phyloP scores from a whole-genome alignment of 2,329 filamentous ascomycete species.

The Cladosporium sp. region DNA sequence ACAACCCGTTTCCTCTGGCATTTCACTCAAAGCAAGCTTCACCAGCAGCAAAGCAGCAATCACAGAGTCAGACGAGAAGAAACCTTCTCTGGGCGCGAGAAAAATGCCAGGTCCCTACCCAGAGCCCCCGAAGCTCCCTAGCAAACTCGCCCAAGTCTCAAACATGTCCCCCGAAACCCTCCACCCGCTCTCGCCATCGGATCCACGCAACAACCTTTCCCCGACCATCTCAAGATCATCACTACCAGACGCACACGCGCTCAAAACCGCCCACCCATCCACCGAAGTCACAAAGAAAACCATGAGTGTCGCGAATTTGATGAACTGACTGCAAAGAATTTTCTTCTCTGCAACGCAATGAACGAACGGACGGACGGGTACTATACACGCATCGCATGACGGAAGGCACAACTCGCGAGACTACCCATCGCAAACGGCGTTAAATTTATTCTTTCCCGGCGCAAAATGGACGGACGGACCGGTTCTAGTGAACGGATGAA shows the following conservation, averaged over 20 bases:
- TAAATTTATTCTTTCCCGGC: too few relatives aligned
- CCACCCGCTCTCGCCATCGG: slow-evolving; percentile 21
- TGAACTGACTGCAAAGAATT: neutral
- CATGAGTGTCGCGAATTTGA: slow-evolving; percentile 5
- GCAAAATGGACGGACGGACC: too few relatives aligned
- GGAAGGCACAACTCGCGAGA: too few relatives aligned
- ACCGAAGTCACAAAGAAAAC: neutral
- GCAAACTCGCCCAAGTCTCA: slow-evolving; percentile 27
- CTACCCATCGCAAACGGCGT: too few relatives aligned
- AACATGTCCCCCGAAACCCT: slow-evolving; percentile 22
- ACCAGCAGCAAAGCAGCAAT: slow-evolving; percentile 21
- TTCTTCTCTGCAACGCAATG: too few relatives aligned
- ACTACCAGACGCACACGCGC: neutral
- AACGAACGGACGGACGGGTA: too few relatives aligned
- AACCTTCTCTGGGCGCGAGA: slow-evolving; percentile 4
- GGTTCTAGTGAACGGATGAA: too few relatives aligned
- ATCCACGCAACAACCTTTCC: slow-evolving; percentile 21
- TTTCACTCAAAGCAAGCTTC: slow-evolving; percentile 22
- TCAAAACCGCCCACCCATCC: neutral
- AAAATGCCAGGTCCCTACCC: slow-evolving; percentile 12
- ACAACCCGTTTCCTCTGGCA: slow-evolving; percentile 11
- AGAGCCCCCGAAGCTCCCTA: slow-evolving; percentile 19
- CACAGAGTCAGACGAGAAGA: slow-evolving; percentile 16
- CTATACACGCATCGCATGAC: too few relatives aligned
- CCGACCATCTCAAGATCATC: slow-evolving; percentile 8